phyloP scores from a whole-genome alignment of 2,329 filamentous ascomycete species.

The Calycina marina region DNA sequence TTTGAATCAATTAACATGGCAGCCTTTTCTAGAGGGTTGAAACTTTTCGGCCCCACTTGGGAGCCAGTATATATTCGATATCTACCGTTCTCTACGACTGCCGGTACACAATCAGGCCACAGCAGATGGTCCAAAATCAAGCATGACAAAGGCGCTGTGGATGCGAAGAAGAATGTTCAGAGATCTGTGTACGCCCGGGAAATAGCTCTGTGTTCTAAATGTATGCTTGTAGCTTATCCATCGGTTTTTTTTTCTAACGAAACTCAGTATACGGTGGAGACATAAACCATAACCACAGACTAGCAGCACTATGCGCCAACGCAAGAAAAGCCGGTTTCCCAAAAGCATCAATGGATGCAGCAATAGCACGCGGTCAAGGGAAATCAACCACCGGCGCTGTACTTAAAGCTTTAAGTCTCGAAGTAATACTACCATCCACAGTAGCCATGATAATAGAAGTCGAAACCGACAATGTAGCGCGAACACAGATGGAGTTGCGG shows the following conservation, averaged over 20 bases:
- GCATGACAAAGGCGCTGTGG: slow-evolving; percentile 82
- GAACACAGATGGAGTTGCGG: slow-evolving; percentile 60
- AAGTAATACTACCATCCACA: slow-evolving; percentile 64
- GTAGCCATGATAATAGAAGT: slow-evolving; percentile 72
- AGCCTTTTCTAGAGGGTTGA: slow-evolving; percentile 17
- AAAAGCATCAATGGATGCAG: slow-evolving; percentile 69
- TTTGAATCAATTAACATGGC: slow-evolving; percentile 15
- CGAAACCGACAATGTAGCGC: slow-evolving; percentile 68
- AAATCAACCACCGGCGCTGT: slow-evolving; percentile 57
- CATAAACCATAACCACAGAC: slow-evolving; percentile 56
- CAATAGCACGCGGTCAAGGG: slow-evolving; percentile 80
- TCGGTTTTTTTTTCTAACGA: slow-evolving; percentile 8
- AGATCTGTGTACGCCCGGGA: slow-evolving; percentile 55
- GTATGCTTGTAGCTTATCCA: slow-evolving; percentile 26
- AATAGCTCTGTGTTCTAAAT: slow-evolving; percentile 61
- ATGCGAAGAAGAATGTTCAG: slow-evolving; percentile 61
- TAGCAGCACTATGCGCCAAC: slow-evolving; percentile 55
- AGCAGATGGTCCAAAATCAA: slow-evolving; percentile 94
- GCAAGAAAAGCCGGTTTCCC: slow-evolving; percentile 81
- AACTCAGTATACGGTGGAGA: slow-evolving; percentile 58
- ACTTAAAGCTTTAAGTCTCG: slow-evolving; percentile 65
- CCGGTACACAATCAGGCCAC: slow-evolving; percentile 48
- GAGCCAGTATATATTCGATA: slow-evolving; percentile 16
- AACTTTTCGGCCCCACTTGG: slow-evolving; percentile 5
- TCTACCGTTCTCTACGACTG: slow-evolving; percentile 28